Percentiles rank a stretch among this genome's conserved stretches.
Conservation (phyloP, 2,329 filamentous ascomycete species). For the Penicillium sp. region DNA sequence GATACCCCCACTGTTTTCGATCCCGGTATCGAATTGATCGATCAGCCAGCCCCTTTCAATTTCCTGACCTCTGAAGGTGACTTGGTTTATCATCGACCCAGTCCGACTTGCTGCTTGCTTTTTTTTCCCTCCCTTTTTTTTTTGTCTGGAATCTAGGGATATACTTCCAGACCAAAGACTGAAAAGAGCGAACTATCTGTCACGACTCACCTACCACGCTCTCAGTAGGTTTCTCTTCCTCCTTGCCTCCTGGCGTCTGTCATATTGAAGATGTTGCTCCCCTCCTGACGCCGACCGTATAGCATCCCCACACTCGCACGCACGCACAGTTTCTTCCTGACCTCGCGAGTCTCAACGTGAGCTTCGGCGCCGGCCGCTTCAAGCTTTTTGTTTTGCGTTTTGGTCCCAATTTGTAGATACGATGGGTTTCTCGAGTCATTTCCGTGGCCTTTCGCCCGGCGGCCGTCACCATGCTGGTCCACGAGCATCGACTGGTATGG, state of each 20-base stretch:
- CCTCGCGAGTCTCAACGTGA: neutral
- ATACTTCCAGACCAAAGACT: constrained; percentile 3
- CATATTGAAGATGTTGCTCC: neutral
- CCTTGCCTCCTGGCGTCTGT: neutral
- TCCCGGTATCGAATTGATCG: constrained; percentile 23
- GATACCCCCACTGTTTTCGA: neutral
- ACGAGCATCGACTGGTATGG: constrained; percentile 50
- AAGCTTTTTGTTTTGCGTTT: neutral
- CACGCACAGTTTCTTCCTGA: neutral
- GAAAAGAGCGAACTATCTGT: neutral
- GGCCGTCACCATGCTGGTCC: constrained; percentile 41
- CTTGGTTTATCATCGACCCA: constrained; percentile 3
- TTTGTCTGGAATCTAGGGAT: neutral
- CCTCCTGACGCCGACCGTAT: constrained; percentile 7
- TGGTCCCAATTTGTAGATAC: constrained; percentile 12
- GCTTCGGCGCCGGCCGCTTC: constrained; percentile 4
- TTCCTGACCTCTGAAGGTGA: constrained; percentile 1
- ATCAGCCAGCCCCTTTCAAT: constrained; percentile 15
- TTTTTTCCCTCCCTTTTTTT: constrained; percentile 6
- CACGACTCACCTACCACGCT: neutral
- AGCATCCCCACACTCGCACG: neutral
- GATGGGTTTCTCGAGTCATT: constrained; percentile 41
- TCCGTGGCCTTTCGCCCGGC: constrained; percentile 45
- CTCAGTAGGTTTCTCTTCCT: neutral
- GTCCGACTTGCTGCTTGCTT: constrained; percentile 1